Evolutionary conservation across 345 rosid genomes (phyloP).

Genomic region (Clarkia xantiana): DNA sequence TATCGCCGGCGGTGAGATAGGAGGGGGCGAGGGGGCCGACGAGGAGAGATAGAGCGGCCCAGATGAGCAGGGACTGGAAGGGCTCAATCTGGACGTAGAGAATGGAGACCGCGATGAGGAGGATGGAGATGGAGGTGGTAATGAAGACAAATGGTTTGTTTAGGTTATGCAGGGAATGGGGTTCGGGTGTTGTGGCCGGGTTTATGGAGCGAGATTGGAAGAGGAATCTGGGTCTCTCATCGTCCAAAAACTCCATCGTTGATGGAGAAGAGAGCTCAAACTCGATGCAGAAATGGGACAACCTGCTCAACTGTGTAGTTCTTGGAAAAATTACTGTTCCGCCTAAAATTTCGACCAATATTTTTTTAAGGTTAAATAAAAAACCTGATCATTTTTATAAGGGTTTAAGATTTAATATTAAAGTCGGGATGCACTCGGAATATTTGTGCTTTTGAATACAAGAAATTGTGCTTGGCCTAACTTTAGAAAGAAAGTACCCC

Average conservation of each 20-base stretch:
- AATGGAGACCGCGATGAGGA: slow-evolving; percentile 35
- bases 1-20: slow-evolving; percentile 57
- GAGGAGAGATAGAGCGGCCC: slow-evolving; percentile 58
- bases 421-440: no score
- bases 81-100: slow-evolving; percentile 58
- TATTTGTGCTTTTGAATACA: no score
- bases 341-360: no score
- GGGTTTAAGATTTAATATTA: no score
- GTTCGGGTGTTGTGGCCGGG: background rate
- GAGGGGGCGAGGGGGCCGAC: slow-evolving; percentile 64
- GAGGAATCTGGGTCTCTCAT: slow-evolving; percentile 70
- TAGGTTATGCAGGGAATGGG: slow-evolving; percentile 8
- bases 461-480: no score
- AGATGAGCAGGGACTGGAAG: slow-evolving; percentile 42
- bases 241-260: slow-evolving; percentile 78
- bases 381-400: no score
- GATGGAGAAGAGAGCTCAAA: background rate
- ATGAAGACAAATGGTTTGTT: slow-evolving; percentile 15
- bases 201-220: slow-evolving; percentile 37
- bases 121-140: slow-evolving; percentile 32
- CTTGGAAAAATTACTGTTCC: no score
- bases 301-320: no score
- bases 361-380: no score
- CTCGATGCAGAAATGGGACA: no score
- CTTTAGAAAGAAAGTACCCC: no score